Percentiles rank a stretch among this genome's conserved stretches.
Evolutionary conservation across 305 asterid species (phyloP).

Genomic region (Rubia balearica): DNA sequence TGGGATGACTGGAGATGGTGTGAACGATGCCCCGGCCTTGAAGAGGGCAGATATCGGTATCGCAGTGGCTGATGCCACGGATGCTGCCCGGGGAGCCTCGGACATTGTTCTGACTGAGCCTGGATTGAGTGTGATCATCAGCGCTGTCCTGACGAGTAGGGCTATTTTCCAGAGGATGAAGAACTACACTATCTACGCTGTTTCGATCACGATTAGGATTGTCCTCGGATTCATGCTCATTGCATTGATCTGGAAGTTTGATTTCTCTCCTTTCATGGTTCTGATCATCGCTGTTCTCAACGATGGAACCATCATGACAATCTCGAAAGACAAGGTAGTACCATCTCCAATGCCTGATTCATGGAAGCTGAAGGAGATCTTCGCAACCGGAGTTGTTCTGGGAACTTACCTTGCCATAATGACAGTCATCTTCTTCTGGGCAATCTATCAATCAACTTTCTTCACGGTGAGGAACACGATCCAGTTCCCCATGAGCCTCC

Average conservation of each 20-base stretch:
- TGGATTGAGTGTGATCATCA: constrained; percentile 63
- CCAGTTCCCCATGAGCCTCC: too few relatives aligned
- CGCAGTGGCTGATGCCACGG: constrained; percentile 73
- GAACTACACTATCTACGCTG: constrained; percentile 71
- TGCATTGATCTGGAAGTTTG: constrained; percentile 65
- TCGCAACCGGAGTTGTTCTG: constrained; percentile 60
- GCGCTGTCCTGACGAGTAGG: constrained; percentile 68
- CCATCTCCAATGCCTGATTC: constrained; percentile 76
- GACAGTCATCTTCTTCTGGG: constrained; percentile 64
- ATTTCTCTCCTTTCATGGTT: constrained; percentile 80
- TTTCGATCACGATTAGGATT: constrained; percentile 66
- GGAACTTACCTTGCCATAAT: constrained; percentile 68
- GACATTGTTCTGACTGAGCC: constrained; percentile 65
- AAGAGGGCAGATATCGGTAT: constrained; percentile 72
- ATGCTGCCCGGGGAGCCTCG: constrained; percentile 68
- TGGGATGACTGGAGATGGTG: constrained; percentile 85
- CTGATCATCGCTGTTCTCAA: constrained; percentile 65
- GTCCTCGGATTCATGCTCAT: constrained; percentile 74
- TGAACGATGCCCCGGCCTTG: constrained; percentile 66
- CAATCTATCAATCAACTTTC: constrained; percentile 46
- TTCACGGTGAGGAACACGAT: constrained; percentile 33
- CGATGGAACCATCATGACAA: constrained; percentile 79
- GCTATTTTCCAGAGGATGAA: constrained; percentile 80
- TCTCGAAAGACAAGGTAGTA: constrained; percentile 67
- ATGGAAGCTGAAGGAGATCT: constrained; percentile 66